Percentiles rank a stretch among this genome's conserved stretches.
Conservation (phyloP, 2,329 filamentous ascomycete species). For the Exutisphaerella laricina region DNA sequence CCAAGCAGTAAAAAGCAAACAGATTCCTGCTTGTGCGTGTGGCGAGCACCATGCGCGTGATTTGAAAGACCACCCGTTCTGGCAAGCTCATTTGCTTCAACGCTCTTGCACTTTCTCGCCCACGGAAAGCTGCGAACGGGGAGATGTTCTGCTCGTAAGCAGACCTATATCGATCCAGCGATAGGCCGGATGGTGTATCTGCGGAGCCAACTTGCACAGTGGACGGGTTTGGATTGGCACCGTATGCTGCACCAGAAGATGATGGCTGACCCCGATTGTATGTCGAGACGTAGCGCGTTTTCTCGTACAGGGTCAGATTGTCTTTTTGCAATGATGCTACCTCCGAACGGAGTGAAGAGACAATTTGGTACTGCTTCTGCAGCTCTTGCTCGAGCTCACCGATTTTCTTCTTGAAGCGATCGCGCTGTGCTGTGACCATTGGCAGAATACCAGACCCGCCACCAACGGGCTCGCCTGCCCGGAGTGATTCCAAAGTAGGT, state of each 20-base stretch:
- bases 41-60: conserved; percentile 84
- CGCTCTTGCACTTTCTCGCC: conserved; percentile 84
- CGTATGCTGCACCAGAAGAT: conserved; percentile 58
- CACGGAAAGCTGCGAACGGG: conserved; percentile 90
- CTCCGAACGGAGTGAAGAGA: conserved; percentile 84
- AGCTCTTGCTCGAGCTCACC: conserved; percentile 84
- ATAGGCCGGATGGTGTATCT: conserved; percentile 57
- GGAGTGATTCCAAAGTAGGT: conserved; percentile 52
- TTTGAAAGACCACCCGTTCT: conserved; percentile 81
- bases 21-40: conserved; percentile 87
- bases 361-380: conserved; percentile 72
- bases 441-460: conserved; percentile 76
- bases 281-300: conserved; percentile 90
- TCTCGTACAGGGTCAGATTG: conserved; percentile 93
- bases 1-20: conserved; percentile 87
- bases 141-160: conserved; percentile 95
- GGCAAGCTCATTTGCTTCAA: conserved; percentile 91
- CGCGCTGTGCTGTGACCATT: conserved; percentile 96
- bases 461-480: conserved; percentile 62
- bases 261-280: conserved; percentile 71
- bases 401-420: conserved; percentile 97
- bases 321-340: conserved; percentile 90
- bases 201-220: conserved; percentile 55
- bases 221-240: conserved; percentile 65
- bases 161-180: conserved; percentile 78